Evolutionary conservation across 176 grass and related monocot species (phyloP), one percentile per base, ranked within the genome.

Genomic region (Zoysia japonica): DNA sequence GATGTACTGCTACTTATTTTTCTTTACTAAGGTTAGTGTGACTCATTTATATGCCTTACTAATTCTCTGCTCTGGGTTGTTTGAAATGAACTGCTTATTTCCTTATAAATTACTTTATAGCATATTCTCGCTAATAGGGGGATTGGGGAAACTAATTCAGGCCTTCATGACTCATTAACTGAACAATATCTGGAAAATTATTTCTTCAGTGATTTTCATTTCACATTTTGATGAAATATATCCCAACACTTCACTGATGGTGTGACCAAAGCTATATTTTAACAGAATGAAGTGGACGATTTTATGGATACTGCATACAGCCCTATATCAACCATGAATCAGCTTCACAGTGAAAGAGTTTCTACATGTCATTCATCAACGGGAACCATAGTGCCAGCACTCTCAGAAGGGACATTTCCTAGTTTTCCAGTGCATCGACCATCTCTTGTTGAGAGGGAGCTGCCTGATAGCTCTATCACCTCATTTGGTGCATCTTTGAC

Each of bases 301-400:
- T 10, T 7, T 54, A 78, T 60, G 41, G 55, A 70, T 36, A 75
- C 65, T 65, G 28, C 47, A 71, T 74, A 48, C 19, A 9, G 77
- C 16, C 71, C 39, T 68, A 75, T 76, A 84, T 64, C 80, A 76
- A 48, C 49, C 19, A 84, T 88, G 87, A 70, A 75, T 71, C 40
- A 36, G 56, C 59, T 84, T 80, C n/a, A 61, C 64, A 65, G 12
- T 11, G 71, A 70, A 70, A 79, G 74, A 84, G 70, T 76, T 71
- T 35, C 76, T 55, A 9, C 6, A 35, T 76, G 68, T 75, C 17
- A 65, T 80, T 80, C 87, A 47, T 42, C 81, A 57, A 40, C 70
- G 48, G 42, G 55, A 75, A 36, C 71, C 64, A 10, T 76, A 55
- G 28, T 70, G 56, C 81, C 46, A 70, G 70, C 70, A 65, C 39